These are phyloP conservation scores for Colletotrichum falcatum DNA, from an alignment of 2,329 filamentous ascomycete genomes.

Conservation along the genomic window DNA sequence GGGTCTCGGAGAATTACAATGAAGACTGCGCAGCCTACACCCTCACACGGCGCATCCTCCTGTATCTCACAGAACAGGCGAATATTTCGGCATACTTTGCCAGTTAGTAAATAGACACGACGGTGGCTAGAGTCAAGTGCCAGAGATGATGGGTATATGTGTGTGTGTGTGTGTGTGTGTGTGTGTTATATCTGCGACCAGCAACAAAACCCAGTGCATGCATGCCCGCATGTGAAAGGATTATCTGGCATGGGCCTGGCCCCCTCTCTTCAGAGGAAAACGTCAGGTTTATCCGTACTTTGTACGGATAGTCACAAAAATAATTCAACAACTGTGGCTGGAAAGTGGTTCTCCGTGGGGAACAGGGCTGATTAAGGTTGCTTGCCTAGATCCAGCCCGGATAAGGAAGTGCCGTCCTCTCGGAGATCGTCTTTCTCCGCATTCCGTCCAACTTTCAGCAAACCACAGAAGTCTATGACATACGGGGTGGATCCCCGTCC, in stretches of 20 bases:
- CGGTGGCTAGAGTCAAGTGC: too few relatives aligned
- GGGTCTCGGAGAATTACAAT: too few relatives aligned
- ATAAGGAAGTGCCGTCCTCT: neutral
- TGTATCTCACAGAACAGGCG: too few relatives aligned
- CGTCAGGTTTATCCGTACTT: neutral
- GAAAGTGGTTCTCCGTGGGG: neutral
- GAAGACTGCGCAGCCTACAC: too few relatives aligned
- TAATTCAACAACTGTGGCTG: neutral
- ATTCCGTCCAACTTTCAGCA: slow-evolving; percentile 17
- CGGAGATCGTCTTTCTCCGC: slow-evolving; percentile 37
- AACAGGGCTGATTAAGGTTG: slow-evolving; percentile 28
- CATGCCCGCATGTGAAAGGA: neutral
- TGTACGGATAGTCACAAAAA: too few relatives aligned
- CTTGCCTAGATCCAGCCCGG: slow-evolving; percentile 7
- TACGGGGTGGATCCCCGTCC: neutral
- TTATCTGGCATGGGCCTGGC: neutral
- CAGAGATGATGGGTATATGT: too few relatives aligned
- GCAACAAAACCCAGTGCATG: neutral
- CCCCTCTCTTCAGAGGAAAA: neutral
- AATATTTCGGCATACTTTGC: too few relatives aligned
- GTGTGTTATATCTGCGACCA: neutral
- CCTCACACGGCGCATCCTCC: too few relatives aligned
- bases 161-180: too few relatives aligned
- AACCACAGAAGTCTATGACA: slow-evolving; percentile 2
- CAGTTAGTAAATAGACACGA: too few relatives aligned